phyloP scores from a whole-genome alignment of 805 yeast species.

The Grigorovia yakushimaensis region DNA sequence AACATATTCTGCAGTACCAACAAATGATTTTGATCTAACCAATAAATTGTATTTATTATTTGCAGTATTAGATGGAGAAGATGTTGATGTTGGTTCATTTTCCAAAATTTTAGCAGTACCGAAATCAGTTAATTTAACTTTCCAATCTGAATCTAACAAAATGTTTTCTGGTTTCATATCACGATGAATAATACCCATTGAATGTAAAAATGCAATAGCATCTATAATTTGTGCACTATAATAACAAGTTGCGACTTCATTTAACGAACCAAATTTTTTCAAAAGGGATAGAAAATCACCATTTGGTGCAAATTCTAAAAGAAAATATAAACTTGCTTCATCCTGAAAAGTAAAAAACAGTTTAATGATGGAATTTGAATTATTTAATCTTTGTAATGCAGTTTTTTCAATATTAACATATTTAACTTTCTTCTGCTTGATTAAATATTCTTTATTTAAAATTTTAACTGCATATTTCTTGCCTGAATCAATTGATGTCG shows the following conservation, averaged over 20 bases:
- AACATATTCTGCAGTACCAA: constrained; percentile 79
- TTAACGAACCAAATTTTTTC: constrained; percentile 59
- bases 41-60: constrained; percentile 43
- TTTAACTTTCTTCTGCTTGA: constrained; percentile 73
- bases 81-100: constrained; percentile 27
- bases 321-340: constrained; percentile 60
- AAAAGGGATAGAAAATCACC: constrained; percentile 66
- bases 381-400: constrained; percentile 59
- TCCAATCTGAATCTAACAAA: constrained; percentile 48
- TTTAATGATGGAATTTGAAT: constrained; percentile 53
- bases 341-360: constrained; percentile 75
- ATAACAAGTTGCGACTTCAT: constrained; percentile 57
- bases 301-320: constrained; percentile 67
- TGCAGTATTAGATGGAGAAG: not conserved
- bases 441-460: constrained; percentile 65
- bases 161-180: constrained; percentile 82
- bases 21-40: constrained; percentile 68
- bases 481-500: constrained; percentile 63
- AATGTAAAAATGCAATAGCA: constrained; percentile 63
- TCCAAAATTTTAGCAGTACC: constrained; percentile 75
- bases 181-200: constrained; percentile 67
- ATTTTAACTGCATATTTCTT: constrained; percentile 74
- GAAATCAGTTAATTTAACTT: constrained; percentile 68
- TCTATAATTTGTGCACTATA: constrained; percentile 68
- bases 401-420: constrained; percentile 78